These are phyloP conservation scores for Poa annua DNA, from an alignment of 176 grass and related monocot species.

Conservation along the genomic window DNA sequence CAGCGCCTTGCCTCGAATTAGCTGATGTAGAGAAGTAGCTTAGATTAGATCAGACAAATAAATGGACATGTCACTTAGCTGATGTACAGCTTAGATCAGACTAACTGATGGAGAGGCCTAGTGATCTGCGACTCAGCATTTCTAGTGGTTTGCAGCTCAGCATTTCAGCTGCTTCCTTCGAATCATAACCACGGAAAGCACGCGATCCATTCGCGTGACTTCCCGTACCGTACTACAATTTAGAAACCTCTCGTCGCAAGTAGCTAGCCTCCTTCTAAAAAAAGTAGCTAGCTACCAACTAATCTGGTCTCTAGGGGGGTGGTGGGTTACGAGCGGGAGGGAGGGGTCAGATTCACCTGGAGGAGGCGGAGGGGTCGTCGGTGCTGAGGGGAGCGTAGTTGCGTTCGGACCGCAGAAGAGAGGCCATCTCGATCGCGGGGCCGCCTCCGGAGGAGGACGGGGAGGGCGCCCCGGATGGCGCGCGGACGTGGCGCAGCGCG, in stretches of 20 bases:
- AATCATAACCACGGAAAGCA: background rate
- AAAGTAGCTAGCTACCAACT: background rate
- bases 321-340: background rate
- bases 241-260: background rate
- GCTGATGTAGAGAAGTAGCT: background rate
- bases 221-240: background rate
- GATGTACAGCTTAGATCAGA: background rate
- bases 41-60: constrained; percentile 1
- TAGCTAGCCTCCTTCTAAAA: too few relatives aligned
- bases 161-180: background rate
- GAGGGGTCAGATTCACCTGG: constrained; percentile 51
- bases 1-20: background rate
- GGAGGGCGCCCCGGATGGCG: constrained; percentile 49
- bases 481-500: constrained; percentile 81
- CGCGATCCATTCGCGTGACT: background rate
- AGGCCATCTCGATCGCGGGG: constrained; percentile 85
- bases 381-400: constrained; percentile 90
- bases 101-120: background rate
- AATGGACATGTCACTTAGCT: background rate
- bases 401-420: constrained; percentile 71
- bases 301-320: background rate
- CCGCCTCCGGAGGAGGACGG: constrained; percentile 49
- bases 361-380: constrained; percentile 71
- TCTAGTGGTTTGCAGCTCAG: background rate
- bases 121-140: constrained; percentile 12